Percentiles rank a stretch among this genome's conserved stretches.
Conservation (phyloP, 768 basidiomycete species). For the Agaricus blazei region DNA sequence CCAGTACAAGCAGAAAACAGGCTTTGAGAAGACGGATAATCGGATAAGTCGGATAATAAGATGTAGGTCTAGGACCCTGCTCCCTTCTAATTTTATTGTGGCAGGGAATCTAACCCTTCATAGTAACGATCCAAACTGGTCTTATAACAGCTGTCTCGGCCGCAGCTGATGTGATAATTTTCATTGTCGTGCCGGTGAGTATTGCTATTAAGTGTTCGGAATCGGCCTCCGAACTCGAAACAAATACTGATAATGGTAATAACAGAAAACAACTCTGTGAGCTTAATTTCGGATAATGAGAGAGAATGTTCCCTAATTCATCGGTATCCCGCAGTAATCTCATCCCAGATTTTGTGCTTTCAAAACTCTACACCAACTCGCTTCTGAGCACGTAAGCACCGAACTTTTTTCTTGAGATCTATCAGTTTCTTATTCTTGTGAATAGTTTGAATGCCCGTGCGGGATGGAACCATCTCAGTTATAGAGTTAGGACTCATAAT, state of each 20-base stretch:
- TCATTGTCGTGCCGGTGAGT: slow-evolving; percentile 18
- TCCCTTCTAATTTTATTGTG: background rate
- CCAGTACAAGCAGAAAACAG: slow-evolving; percentile 32
- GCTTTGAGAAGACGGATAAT: slow-evolving; percentile 36
- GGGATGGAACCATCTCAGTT: no score
- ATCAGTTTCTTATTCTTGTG: no score
- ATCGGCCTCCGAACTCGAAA: no score
- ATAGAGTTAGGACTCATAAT: slow-evolving; percentile 5
- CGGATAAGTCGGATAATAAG: slow-evolving; percentile 29
- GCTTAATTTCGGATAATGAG: background rate
- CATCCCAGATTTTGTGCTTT: slow-evolving; percentile 23
- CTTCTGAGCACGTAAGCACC: no score
- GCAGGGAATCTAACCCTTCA: background rate
- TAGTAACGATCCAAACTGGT: slow-evolving; percentile 39
- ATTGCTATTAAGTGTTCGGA: background rate
- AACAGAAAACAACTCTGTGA: slow-evolving; percentile 15
- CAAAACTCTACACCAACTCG: slow-evolving; percentile 11
- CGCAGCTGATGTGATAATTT: slow-evolving; percentile 23
- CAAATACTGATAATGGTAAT: background rate
- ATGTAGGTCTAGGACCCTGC: background rate
- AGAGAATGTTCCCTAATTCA: background rate
- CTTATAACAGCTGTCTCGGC: slow-evolving; percentile 28
- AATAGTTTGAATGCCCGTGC: no score
- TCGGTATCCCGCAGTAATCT: slow-evolving; percentile 14
- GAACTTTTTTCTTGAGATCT: no score